These are phyloP conservation scores for Hypoxylon sp. DNA, from an alignment of 2,329 filamentous ascomycete genomes.

Conservation along the genomic window DNA sequence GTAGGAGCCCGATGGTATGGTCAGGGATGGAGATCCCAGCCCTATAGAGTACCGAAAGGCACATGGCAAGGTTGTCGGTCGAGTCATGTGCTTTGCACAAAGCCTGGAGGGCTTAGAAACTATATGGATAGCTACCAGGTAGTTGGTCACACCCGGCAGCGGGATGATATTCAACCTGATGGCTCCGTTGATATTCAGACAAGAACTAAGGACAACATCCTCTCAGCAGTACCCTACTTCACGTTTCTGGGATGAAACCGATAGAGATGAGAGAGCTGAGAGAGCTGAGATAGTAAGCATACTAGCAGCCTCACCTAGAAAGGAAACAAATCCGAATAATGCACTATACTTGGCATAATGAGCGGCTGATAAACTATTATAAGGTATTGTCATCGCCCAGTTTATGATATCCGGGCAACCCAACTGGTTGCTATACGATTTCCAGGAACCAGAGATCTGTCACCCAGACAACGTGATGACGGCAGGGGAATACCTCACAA, in stretches of 20 bases:
- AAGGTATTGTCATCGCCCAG: background rate
- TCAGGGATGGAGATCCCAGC: slow-evolving; percentile 30
- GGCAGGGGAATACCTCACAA: background rate
- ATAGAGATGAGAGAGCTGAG: too few species aligned
- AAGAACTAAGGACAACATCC: background rate
- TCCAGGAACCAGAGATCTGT: background rate
- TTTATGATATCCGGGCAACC: background rate
- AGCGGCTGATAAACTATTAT: background rate
- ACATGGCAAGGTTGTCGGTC: slow-evolving; percentile 1
- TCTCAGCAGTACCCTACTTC: background rate
- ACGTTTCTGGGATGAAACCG: background rate
- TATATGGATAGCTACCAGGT: background rate
- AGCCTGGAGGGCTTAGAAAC: background rate
- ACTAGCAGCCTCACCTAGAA: background rate
- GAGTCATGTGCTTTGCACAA: slow-evolving; percentile 1
- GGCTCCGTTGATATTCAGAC: background rate
- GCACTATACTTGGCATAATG: background rate
- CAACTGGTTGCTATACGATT: background rate
- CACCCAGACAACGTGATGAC: background rate
- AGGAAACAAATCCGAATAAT: background rate
- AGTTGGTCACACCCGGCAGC: background rate
- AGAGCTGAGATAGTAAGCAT: background rate
- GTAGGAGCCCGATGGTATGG: slow-evolving; percentile 24
- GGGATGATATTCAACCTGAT: background rate
- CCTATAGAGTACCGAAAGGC: slow-evolving; percentile 13